phyloP scores from a whole-genome alignment of 108 stramenopile species.

The Fragilaria radians region DNA sequence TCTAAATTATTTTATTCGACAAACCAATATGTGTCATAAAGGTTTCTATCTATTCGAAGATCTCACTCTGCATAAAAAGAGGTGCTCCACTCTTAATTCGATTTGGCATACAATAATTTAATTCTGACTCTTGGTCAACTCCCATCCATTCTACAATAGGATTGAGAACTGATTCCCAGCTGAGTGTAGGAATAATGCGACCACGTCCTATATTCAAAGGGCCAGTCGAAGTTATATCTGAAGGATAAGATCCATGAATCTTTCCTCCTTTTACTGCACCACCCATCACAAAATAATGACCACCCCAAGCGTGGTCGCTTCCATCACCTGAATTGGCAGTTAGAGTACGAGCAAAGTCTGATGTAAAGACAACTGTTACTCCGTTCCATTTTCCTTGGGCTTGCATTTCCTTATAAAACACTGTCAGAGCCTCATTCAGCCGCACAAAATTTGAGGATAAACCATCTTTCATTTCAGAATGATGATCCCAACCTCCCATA shows the following conservation, averaged over 20 bases:
- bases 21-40: no score
- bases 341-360: constrained; percentile 43
- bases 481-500: constrained; percentile 57
- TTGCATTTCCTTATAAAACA: constrained; percentile 29
- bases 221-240: constrained; percentile 32
- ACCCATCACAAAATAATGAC: constrained; percentile 23
- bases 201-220: constrained; percentile 36
- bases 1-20: no score
- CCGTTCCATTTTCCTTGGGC: constrained; percentile 30
- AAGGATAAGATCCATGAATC: constrained; percentile 33
- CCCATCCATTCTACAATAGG: constrained; percentile 48
- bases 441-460: background rate
- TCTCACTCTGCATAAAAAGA: background rate
- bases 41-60: no score
- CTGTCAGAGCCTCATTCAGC: constrained; percentile 21
- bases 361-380: constrained; percentile 18
- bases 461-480: constrained; percentile 19
- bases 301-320: constrained; percentile 36
- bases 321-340: constrained; percentile 28
- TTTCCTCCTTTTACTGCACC: constrained; percentile 25
- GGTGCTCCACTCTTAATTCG: constrained; percentile 3
- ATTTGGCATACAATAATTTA: constrained; percentile 34
- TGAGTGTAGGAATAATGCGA: constrained; percentile 50
- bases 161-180: constrained; percentile 64
- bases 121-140: constrained; percentile 11